Evolutionary conservation across 192 early-diverging fungal genomes (phyloP).

Genomic region (Coemansia sp.): DNA sequence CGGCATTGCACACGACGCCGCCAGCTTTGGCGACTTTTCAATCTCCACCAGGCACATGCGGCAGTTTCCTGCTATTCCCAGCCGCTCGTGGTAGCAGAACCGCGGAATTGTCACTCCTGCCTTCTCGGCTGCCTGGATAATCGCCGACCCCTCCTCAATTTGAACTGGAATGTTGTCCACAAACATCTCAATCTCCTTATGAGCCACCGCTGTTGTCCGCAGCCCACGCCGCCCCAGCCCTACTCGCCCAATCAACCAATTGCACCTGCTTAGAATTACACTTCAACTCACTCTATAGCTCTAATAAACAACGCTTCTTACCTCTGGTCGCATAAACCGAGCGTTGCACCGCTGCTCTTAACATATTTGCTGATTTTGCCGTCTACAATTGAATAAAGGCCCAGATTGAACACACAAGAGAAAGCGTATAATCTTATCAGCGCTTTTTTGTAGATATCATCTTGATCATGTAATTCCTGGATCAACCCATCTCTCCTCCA

Average conservation of each 20-base stretch:
- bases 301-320: neutral
- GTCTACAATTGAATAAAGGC: constrained; percentile 1
- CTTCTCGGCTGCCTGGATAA: constrained; percentile 98
- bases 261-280: neutral
- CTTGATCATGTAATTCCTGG: constrained; percentile 2
- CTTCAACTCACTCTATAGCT: neutral
- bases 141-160: constrained; percentile 87
- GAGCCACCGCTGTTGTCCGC: neutral
- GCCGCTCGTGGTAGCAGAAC: constrained; percentile 85
- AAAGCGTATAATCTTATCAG: neutral
- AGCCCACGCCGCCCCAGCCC: constrained; percentile 15
- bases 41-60: constrained; percentile 99
- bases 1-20: constrained; percentile 96
- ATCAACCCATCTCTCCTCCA: neutral
- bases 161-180: constrained; percentile 87
- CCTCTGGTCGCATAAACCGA: constrained; percentile 12
- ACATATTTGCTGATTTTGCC: constrained; percentile 10
- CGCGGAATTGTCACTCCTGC: constrained; percentile 77
- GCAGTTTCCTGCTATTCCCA: constrained; percentile 98
- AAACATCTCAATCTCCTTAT: constrained; percentile 80
- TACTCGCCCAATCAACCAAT: constrained; percentile 2
- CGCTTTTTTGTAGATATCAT: constrained; percentile 7
- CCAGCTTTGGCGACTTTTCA: constrained; percentile 92
- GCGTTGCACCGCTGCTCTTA: constrained; percentile 7
- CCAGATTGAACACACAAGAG: constrained; percentile 1